Conservation (phyloP, 2,329 filamentous ascomycete species). For the Emydomyces testavorans region DNA sequence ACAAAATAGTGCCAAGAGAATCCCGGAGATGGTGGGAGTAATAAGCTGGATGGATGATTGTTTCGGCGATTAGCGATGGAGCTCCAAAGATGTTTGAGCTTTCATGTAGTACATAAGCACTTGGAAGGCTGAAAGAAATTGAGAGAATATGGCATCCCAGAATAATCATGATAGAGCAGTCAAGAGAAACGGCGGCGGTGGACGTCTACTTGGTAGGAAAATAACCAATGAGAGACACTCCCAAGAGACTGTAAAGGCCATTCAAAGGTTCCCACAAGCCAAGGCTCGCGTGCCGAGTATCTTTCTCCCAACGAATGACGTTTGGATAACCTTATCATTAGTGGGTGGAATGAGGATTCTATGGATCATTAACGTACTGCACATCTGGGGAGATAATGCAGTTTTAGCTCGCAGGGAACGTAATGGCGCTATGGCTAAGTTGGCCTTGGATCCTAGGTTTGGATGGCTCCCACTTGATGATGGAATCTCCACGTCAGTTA, state of each 20-base stretch:
- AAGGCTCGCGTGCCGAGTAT: background rate
- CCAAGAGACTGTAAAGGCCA: too few species aligned
- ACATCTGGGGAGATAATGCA: background rate
- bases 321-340: background rate
- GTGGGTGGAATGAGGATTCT: background rate
- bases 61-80: background rate
- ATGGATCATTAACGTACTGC: background rate
- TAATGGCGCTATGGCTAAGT: background rate
- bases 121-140: too few species aligned
- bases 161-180: too few species aligned
- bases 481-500: background rate
- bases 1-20: slow-evolving; percentile 8
- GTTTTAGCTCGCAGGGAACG: background rate
- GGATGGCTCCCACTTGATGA: slow-evolving; percentile 4
- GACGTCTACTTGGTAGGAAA: too few species aligned
- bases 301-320: background rate
- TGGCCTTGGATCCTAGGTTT: background rate
- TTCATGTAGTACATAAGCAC: too few species aligned
- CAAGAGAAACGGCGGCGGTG: too few species aligned
- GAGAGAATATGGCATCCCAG: too few species aligned
- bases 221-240: too few species aligned
- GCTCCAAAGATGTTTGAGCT: background rate
- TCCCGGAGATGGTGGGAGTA: slow-evolving; percentile 6
- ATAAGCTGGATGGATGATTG: background rate
- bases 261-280: background rate